Base-by-base conservation (phyloP, 2,329 filamentous ascomycete genomes). In the Fusarium sp. region DNA sequence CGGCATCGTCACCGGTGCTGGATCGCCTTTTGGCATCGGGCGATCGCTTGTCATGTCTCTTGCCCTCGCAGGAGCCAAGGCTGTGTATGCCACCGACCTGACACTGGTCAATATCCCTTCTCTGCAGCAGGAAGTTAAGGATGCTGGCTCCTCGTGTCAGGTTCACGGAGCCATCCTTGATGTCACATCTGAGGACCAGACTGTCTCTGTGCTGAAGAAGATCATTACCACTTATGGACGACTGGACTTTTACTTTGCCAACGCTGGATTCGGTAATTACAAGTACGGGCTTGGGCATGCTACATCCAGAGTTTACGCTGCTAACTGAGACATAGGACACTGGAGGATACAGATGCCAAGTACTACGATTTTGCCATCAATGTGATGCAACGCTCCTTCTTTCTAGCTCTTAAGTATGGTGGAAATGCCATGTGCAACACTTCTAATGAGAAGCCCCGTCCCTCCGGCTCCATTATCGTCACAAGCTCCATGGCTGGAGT, bases 381-480 rank as follows among this genome's bases (percentile, higher is more conserved):
- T 2, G 61, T 75, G 9, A 73, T 76, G 73, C 69, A 74, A 35
- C 29, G 67, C 1, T 70, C 69, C 1, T 60, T 71, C 38, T 77
- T 76, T 35, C 56, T 77, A 2, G 75, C 69, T 16, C 27, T 74
- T 6, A 68, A 66, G 27, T 75, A 76, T 29, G 74, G 65, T 6
- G 66, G 69, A 4, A 67, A 76, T 22, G 74, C 69, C 20, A 73
- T 74, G 71, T 60, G 60, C 31, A 65, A 29, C 18, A 45, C 56
- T 1, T 54, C 50, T 33, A 18, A 29, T 5, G 50, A 54, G 11
- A 54, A 54, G 50, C 27, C 18, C 13, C 22, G 18, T 16, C 25
- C 50, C 11, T 29, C 27, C 4, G 50, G 50, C 18, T 54, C 50
- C 2, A 54, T 54, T 20, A 54, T 54, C 4, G 50, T 54, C 25